phyloP scores from a whole-genome alignment of 2,329 filamentous ascomycete species.

The Fonsecaea pedrosoi region DNA sequence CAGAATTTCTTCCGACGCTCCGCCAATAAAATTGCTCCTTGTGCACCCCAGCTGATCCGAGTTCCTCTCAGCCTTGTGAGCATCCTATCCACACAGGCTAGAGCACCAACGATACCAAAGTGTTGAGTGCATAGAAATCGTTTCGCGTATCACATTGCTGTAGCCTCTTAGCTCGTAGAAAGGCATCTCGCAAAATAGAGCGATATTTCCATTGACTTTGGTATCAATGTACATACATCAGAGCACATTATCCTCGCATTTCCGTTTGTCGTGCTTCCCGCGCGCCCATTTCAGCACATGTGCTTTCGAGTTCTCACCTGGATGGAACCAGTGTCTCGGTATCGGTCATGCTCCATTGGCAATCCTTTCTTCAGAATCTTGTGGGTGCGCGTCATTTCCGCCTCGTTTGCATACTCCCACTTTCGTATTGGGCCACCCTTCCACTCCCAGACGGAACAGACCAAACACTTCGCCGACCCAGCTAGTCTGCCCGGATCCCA shows the following conservation, averaged over 20 bases:
- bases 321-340: neutral
- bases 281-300: neutral
- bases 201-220: neutral
- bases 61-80: neutral
- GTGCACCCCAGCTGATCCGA: neutral
- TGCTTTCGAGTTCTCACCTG: neutral
- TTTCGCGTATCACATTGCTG: neutral
- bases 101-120: too few relatives aligned
- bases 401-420: conserved; percentile 26
- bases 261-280: neutral
- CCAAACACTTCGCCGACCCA: conserved; percentile 33
- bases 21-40: conserved; percentile 12
- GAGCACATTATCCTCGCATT: neutral
- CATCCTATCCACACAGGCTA: neutral
- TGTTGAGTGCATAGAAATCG: too few relatives aligned
- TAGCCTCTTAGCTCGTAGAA: neutral
- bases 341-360: conserved; percentile 11
- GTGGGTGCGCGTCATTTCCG: conserved; percentile 23
- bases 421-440: conserved; percentile 22
- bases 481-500: conserved; percentile 16
- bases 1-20: conserved; percentile 12
- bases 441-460: conserved; percentile 26
- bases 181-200: neutral
- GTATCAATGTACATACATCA: conserved; percentile 1
- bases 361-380: conserved; percentile 28